phyloP scores from a whole-genome alignment of 257 asterid genomes.

The Solanum sejunctum region DNA sequence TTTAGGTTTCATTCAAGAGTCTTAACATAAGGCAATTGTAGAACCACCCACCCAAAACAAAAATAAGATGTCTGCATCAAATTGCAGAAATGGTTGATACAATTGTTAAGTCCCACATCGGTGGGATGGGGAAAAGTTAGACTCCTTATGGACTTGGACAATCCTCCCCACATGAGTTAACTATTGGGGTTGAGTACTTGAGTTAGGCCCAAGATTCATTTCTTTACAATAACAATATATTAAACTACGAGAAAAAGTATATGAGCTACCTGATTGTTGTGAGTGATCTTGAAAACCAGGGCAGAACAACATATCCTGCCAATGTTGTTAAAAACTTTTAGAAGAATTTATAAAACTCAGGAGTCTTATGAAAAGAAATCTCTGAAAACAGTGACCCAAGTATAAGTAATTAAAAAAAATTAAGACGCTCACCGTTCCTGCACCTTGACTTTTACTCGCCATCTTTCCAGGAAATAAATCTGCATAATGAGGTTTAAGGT shows the following conservation, averaged over 20 bases:
- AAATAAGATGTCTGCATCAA: background rate
- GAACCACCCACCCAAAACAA: background rate
- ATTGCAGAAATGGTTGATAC: background rate
- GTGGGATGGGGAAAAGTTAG: background rate
- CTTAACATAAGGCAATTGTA: background rate
- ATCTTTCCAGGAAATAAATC: constrained; percentile 43
- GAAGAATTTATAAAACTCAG: background rate
- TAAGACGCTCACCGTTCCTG: constrained; percentile 32
- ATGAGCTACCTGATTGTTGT: constrained; percentile 46
- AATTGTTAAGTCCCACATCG: background rate
- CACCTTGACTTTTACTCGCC: constrained; percentile 37
- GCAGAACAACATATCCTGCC: constrained; percentile 60
- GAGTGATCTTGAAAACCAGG: constrained; percentile 51
- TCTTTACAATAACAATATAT: background rate
- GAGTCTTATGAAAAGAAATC: background rate
- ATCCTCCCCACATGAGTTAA: background rate
- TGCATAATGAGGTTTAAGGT: constrained; percentile 10
- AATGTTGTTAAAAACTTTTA: background rate
- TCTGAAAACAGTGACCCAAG: background rate
- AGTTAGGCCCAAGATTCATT: background rate
- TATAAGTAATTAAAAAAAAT: background rate
- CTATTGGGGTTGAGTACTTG: background rate
- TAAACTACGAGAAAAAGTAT: background rate
- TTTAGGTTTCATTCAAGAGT: background rate
- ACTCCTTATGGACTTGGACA: background rate